Evolutionary conservation across 2,329 filamentous ascomycete genomes (phyloP), one percentile per base, ranked within the genome.

Genomic region (Cytospora mali): DNA sequence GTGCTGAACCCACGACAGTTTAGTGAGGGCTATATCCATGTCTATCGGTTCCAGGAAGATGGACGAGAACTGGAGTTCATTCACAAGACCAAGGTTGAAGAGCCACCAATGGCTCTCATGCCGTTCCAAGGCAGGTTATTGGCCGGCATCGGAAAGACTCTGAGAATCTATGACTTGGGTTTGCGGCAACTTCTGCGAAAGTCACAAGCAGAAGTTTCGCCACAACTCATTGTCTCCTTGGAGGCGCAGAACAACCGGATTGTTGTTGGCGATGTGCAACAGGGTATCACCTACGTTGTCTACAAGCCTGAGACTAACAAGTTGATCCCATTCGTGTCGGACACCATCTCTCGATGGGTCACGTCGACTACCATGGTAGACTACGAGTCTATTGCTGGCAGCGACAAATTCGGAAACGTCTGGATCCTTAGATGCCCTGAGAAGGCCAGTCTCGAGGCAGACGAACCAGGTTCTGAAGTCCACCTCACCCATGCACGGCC

Each of bases 341-440:
- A 99, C 73, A 90, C 88, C 7, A 84, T 97, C 65, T 84, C 93
- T 56, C 88, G 95, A 33, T 98, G 93, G 91, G 96, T 92, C 1
- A 96, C 92, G 0, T 91, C 91, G 68, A 90, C 91, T 0, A 85
- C 93, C 3, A 97, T 99, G 92, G 88, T 98, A 2, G 95, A 99
- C 76, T 99, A 99, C 75, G 95, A 99, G 74, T 96, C 95, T 1
- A 88, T 91, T 27, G 93, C 93, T 3, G 95, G 94, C 39, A 94
- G 94, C 39, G 95, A 99, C 79, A 98, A 97, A 73, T 99, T 99
- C 68, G 96, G 95, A 65, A 99, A 99, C 71, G 77, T 99, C 18
- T 99, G 93, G 88, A 85, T 99, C 51, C 83, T 99, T 31, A 90
- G 95, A 54, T 95, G 91, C 71, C 93, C 94, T 0, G 81, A 88